Conservation (phyloP, 345 rosid genomes). For the Moricandia moricandioides region DNA sequence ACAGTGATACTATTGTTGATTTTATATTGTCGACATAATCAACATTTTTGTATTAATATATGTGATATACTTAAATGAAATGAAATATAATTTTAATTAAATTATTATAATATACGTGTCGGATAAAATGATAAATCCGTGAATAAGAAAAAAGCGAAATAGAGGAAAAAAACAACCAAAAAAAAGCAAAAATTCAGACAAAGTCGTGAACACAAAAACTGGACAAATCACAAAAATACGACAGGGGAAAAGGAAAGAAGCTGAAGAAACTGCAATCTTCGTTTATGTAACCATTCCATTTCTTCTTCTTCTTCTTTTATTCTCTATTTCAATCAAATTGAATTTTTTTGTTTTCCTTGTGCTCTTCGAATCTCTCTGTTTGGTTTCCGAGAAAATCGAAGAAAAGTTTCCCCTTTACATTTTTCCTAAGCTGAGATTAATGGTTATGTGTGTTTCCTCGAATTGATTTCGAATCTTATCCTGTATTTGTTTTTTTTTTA, state of each 20-base stretch:
- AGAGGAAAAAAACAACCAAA: slow-evolving; percentile 16
- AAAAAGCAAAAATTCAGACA: slow-evolving; percentile 24
- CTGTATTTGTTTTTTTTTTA: background rate
- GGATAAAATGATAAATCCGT: slow-evolving; percentile 23
- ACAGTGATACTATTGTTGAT: background rate
- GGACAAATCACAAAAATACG: background rate
- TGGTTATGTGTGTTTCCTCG: slow-evolving; percentile 1
- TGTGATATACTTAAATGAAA: slow-evolving; percentile 3
- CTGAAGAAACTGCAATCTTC: slow-evolving; percentile 25
- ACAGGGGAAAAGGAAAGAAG: background rate
- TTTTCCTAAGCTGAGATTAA: background rate
- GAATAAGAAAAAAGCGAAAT: slow-evolving; percentile 21
- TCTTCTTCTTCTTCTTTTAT: background rate
- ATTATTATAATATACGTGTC: slow-evolving; percentile 19
- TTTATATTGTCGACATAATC: background rate
- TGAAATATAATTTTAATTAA: background rate
- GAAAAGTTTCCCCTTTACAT: background rate
- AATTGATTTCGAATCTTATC: slow-evolving; percentile 21
- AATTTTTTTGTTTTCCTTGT: background rate
- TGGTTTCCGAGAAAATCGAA: slow-evolving; percentile 16
- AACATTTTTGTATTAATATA: background rate
- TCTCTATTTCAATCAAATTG: background rate
- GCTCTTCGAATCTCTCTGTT: background rate
- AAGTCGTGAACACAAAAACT: slow-evolving; percentile 26
- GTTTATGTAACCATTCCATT: slow-evolving; percentile 23